These are phyloP conservation scores for Drechslera avenae DNA, from an alignment of 2,329 filamentous ascomycete genomes.

Conservation along the genomic window DNA sequence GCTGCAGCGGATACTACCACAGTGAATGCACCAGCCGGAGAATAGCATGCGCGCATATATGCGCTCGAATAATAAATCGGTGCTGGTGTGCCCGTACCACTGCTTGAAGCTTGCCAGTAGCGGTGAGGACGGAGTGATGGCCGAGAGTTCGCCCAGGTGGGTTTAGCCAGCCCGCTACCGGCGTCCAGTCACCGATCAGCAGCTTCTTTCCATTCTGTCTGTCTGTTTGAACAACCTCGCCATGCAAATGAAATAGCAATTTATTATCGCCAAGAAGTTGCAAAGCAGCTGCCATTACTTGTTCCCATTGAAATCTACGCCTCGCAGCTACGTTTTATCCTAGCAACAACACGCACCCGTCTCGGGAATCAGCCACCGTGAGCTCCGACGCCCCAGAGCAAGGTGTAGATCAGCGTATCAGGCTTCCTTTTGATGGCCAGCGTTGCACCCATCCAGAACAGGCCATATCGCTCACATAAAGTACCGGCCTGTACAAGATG, in stretches of 20 bases:
- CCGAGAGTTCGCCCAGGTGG: conserved; percentile 5
- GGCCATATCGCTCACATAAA: conserved; percentile 52
- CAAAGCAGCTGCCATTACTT: not conserved
- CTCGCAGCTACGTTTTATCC: not conserved
- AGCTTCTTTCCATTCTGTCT: conserved; percentile 8
- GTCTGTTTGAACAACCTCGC: not conserved
- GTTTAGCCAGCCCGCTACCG: conserved; percentile 2
- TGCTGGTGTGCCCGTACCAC: not conserved
- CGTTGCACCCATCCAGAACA: conserved; percentile 40
- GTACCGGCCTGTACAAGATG: conserved; percentile 51
- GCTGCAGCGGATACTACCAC: too few relatives aligned
- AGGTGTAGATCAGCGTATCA: not conserved
- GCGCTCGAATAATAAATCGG: too few relatives aligned
- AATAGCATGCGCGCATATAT: not conserved
- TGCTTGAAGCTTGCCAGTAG: conserved; percentile 5
- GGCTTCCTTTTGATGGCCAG: conserved; percentile 34
- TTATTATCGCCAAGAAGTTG: not conserved
- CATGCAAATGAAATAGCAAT: not conserved
- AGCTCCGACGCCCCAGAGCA: not conserved
- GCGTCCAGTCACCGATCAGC: conserved; percentile 9
- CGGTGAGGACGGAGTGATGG: conserved; percentile 6
- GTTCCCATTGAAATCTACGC: not conserved
- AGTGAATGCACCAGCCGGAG: not conserved
- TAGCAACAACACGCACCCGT: not conserved
- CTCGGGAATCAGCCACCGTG: not conserved